Evolutionary conservation across 371 early-diverging fungal genomes (phyloP), one percentile per base, ranked within the genome.

Genomic region (Rhizomucor pusillus): DNA sequence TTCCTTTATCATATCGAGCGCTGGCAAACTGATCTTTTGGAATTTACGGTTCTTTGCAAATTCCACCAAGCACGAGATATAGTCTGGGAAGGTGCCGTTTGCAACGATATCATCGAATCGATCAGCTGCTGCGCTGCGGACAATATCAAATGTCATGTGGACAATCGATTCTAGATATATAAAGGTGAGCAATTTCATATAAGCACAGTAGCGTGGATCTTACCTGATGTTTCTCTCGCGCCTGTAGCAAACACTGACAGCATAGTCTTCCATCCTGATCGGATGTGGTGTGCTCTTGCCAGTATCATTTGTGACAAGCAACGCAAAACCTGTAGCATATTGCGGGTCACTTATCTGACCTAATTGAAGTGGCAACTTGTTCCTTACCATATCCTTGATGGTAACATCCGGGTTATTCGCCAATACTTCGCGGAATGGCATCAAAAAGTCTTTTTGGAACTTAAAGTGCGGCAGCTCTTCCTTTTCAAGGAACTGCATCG

Each of bases 391-490:
- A 66, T 97, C 97, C 69, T 94, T 93, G 67, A 97, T 90, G 43
- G 86, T 77, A 20, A 82, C 67, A 56, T 89, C 87, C 0, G 81
- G 73, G 49, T 89, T 89, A 56, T 88, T 86, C 22, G 85, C 88
- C 25, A 97, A 59, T 10, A 95, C 86, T 56, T 89, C 80, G 16
- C 88, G 90, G 75, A 95, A 97, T 22, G 97, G 97, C 63, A 88
- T 84, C 60, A 97, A 63, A 56, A 97, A 94, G 67, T 94, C 94
- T 62, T 93, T 92, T 73, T 97, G 95, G 76, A 95, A 95, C 65
- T 94, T 92, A 83, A 95, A 97, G 65, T 93, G 90, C 13, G 92
- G 86, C 47, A 97, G 65, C 71, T 97, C 97, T 69, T 94, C 95
- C 63, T 91, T 83, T 54, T 93, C 95, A 77, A 97, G 77, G 57